Conservation (phyloP, 75 land plant species). For the Adiantum capillusveneris region DNA sequence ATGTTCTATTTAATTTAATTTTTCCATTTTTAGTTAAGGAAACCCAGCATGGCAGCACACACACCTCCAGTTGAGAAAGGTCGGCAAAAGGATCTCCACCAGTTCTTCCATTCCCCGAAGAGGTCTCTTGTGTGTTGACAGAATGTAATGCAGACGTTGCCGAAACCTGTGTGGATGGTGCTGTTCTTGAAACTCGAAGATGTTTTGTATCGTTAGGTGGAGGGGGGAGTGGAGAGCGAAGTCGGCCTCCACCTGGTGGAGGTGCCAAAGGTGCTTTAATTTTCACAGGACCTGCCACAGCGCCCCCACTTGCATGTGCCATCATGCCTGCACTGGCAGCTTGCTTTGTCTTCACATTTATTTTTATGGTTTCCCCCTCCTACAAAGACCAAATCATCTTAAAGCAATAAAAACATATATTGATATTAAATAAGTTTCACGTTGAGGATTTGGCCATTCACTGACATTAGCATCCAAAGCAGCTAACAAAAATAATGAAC, state of each 20-base stretch:
- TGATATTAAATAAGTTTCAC: no score
- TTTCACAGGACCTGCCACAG: conserved; percentile 31
- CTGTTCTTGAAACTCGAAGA: conserved; percentile 22
- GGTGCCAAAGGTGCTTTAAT: conserved; percentile 66
- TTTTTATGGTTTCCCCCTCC: conserved; percentile 97
- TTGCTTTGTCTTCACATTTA: conserved; percentile 78
- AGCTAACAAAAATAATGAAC: no score
- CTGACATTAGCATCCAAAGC: no score
- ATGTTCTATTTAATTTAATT: no score
- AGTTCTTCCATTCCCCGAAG: conserved; percentile 4
- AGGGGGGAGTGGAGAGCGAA: conserved; percentile 87
- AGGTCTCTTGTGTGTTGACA: conserved; percentile 18
- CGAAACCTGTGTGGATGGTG: conserved; percentile 1
- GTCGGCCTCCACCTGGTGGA: conserved; percentile 59
- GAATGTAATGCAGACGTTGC: background rate
- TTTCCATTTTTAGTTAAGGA: no score
- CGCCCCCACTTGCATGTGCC: conserved; percentile 60
- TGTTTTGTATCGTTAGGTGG: conserved; percentile 90
- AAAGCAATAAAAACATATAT: no score
- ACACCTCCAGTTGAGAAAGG: conserved; percentile 80
- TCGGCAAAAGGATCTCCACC: conserved; percentile 59
- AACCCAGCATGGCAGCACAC: background rate
- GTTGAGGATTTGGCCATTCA: no score
- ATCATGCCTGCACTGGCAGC: conserved; percentile 73
- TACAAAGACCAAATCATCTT: conserved; percentile 28